These are phyloP conservation scores for Chlorella vulgaris DNA, from an alignment of 139 green algal genomes.

Conservation along the genomic window DNA sequence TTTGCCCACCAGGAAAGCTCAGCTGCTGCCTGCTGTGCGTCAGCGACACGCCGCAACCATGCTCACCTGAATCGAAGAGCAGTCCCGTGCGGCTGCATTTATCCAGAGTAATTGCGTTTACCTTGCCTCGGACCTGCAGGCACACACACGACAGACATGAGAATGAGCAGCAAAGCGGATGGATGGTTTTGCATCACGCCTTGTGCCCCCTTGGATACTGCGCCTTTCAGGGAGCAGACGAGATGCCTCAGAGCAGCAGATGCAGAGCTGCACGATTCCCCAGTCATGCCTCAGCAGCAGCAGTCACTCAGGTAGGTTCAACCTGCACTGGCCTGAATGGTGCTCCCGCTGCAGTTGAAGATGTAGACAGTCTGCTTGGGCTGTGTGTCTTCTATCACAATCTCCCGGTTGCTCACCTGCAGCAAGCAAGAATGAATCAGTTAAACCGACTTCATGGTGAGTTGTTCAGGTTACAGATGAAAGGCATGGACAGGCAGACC, in stretches of 20 bases:
- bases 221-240: no score
- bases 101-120: slow-evolving; percentile 96
- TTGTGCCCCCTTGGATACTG: neutral
- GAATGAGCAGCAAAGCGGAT: no score
- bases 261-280: neutral
- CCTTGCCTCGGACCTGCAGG: slow-evolving; percentile 82
- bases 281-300: neutral
- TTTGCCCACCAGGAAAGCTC: neutral
- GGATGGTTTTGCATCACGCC: no score
- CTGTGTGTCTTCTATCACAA: slow-evolving; percentile 74
- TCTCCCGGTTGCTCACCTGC: slow-evolving; percentile 52
- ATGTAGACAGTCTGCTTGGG: slow-evolving; percentile 92
- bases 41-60: no score
- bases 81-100: slow-evolving; percentile 79
- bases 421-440: neutral
- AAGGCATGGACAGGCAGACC: no score
- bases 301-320: neutral
- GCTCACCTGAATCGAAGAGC: slow-evolving; percentile 73
- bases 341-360: slow-evolving; percentile 82
- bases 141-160: neutral
- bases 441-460: no score
- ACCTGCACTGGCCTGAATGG: slow-evolving; percentile 63
- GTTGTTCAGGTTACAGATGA: no score
- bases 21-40: no score
- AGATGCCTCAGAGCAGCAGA: no score